Base-by-base conservation (phyloP, 1,284 basidiomycete species). In the Irpex sp. region DNA sequence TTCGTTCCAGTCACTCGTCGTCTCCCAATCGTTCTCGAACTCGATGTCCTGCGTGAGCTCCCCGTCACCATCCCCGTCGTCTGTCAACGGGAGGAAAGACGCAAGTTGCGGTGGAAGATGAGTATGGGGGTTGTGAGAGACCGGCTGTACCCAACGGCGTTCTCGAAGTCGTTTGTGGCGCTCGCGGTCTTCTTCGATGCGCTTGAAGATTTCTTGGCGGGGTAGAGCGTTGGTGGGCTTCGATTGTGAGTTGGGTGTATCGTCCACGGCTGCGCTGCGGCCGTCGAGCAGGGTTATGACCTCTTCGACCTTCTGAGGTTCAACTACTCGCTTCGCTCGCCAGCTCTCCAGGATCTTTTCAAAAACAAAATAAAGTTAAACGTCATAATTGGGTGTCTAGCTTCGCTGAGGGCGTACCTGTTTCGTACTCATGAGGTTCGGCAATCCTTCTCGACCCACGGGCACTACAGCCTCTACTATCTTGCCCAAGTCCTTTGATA, bases 171-270 rank as follows among this genome's bases (percentile, higher is more conserved):
- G 87, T 76, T 98, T 97, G 73, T 98, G 96, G 68, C 96, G 85
- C 73, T 98, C 96, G 1, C 96, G 83, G 74, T 98, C 96, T 71
- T 97, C 96, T 74, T 98, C 96, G 65, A 98, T 97, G 3, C 95
- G 88, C 55, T 91, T 88, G 66, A 95, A 85, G 31, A 96, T 87
- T 65, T 97, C 94, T 49, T 81, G 74, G 60, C 78, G 84, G 57
- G 78, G 86, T 69, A 87, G 87, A 75, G 67, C 72, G 59, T 75
- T 71, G 60, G 74, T 58, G 38, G 68, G 68, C 0, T 64, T 60
- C 47, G 64, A 68, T 49, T 66, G 71, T 21, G 65, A 68, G 54
- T 68, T 67, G 44, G 77, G 69, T 66, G 57, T 65, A 67, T 62
- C 69, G 36, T 69, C 69, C 4, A 72, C 68, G 37, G 74, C 72